These are phyloP conservation scores for Penicillium pulvis DNA, from an alignment of 495 filamentous ascomycete species.

Conservation along the genomic window DNA sequence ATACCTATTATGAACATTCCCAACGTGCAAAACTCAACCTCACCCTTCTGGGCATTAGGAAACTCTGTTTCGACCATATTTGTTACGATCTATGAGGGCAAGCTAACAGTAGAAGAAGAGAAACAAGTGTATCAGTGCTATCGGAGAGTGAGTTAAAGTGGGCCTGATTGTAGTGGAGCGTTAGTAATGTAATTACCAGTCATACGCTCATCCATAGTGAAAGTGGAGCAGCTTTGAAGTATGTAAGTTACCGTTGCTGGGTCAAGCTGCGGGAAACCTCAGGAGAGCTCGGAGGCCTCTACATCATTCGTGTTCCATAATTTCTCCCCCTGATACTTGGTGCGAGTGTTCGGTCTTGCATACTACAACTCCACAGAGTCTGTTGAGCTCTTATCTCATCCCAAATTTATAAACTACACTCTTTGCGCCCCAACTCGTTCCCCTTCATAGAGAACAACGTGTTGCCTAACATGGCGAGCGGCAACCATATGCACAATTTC, in stretches of 20 bases:
- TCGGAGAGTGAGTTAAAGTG: slow-evolving; percentile 7
- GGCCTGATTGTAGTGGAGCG: background rate
- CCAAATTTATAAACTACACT: slow-evolving; percentile 4
- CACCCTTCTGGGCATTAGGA: slow-evolving; percentile 4
- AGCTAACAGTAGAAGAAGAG: slow-evolving; percentile 5
- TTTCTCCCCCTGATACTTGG: slow-evolving; percentile 11
- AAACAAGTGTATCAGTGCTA: slow-evolving; percentile 11
- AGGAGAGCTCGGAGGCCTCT: slow-evolving; percentile 18
- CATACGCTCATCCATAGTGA: slow-evolving; percentile 15
- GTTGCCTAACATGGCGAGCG: slow-evolving; percentile 51
- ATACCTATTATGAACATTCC: slow-evolving; percentile 97
- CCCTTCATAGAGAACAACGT: slow-evolving; percentile 25
- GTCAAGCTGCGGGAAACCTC: slow-evolving; percentile 23
- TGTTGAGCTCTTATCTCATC: slow-evolving; percentile 19
- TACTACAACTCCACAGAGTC: background rate
- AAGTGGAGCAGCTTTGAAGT: slow-evolving; percentile 6
- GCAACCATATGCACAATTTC: slow-evolving; percentile 87
- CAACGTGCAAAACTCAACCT: slow-evolving; percentile 80
- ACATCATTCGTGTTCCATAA: slow-evolving; percentile 7
- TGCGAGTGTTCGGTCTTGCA: background rate
- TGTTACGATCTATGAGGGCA: background rate
- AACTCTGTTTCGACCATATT: slow-evolving; percentile 21
- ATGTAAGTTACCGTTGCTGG: slow-evolving; percentile 19
- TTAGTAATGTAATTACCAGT: slow-evolving; percentile 23
- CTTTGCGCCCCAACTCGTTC: slow-evolving; percentile 18